Conservation (phyloP, 2,329 filamentous ascomycete species). For the Arthrobotrys pseudoclavata region DNA sequence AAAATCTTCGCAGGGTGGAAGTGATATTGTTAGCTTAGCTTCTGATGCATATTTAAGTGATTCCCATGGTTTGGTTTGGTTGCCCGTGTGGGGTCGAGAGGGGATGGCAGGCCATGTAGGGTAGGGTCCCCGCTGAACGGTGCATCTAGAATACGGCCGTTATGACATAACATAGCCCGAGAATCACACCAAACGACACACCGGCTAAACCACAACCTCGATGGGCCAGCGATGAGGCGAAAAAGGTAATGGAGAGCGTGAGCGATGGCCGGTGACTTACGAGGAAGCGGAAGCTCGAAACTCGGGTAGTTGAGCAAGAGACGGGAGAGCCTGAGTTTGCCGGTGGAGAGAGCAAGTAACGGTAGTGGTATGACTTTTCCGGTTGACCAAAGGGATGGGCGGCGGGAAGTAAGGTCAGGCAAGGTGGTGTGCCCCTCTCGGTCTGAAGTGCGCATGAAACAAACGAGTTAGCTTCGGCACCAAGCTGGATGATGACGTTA, state of each 20-base stretch:
- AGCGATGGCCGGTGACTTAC: constrained; percentile 50
- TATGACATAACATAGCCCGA: constrained; percentile 58
- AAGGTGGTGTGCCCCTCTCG: constrained; percentile 22
- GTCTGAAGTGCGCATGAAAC: constrained; percentile 44
- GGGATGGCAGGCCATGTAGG: constrained; percentile 7
- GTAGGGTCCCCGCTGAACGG: constrained; percentile 42
- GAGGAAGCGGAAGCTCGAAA: constrained; percentile 29
- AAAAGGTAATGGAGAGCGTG: constrained; percentile 40
- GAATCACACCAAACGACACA: constrained; percentile 50
- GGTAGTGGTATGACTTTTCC: constrained; percentile 44
- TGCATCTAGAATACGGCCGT: constrained; percentile 21
- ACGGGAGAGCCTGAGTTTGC: constrained; percentile 1
- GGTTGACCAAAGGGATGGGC: constrained; percentile 18
- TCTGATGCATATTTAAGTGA: constrained; percentile 30
- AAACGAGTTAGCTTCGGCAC: constrained; percentile 41
- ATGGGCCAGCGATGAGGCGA: constrained; percentile 8
- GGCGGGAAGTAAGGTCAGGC: background rate
- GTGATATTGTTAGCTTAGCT: constrained; percentile 25
- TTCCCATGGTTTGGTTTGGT: constrained; percentile 21
- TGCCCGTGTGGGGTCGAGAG: constrained; percentile 17
- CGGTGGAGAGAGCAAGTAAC: constrained; percentile 8
- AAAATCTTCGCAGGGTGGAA: constrained; percentile 1
- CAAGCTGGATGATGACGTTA: constrained; percentile 15
- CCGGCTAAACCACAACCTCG: constrained; percentile 18
- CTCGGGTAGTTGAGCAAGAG: constrained; percentile 9